These are phyloP conservation scores for Capsaspora owczarzaki DNA, from an alignment of 78 protist species.

Conservation along the genomic window DNA sequence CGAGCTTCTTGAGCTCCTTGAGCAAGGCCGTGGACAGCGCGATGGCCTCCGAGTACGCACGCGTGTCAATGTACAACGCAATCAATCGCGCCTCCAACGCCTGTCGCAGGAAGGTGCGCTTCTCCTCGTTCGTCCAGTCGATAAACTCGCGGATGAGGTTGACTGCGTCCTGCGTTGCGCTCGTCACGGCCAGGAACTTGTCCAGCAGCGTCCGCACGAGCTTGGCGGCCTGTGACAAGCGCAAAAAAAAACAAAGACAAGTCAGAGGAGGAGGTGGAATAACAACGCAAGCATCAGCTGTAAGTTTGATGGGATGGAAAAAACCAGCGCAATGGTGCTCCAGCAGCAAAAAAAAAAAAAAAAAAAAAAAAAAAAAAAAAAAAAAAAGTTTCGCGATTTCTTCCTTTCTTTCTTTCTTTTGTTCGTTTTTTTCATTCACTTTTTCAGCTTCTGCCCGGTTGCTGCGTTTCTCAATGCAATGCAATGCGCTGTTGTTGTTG, in stretches of 20 bases:
- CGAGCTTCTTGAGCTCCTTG: conserved; percentile 86
- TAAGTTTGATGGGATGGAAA: too few species aligned
- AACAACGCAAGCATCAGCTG: too few species aligned
- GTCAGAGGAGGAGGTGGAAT: background rate
- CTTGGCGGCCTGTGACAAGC: background rate
- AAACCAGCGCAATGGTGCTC: too few species aligned
- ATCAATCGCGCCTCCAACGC: conserved; percentile 60
- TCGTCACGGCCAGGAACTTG: background rate
- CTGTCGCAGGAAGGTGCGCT: conserved; percentile 91
- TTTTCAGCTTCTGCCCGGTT: too few species aligned
- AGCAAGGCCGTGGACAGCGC: conserved; percentile 51
- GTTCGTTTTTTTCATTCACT: too few species aligned
- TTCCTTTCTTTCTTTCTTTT: too few species aligned
- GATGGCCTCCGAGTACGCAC: conserved; percentile 63
- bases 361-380: too few species aligned
- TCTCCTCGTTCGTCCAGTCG: conserved; percentile 82
- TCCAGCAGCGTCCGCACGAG: background rate
- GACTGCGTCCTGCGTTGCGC: background rate
- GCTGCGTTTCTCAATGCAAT: too few species aligned
- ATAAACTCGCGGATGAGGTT: conserved; percentile 23
- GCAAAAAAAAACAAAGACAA: background rate
- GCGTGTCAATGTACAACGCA: conserved; percentile 28
- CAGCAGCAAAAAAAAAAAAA: too few species aligned
- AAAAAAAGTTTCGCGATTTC: too few species aligned
- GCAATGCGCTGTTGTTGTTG: too few species aligned